Conservation (phyloP, 768 basidiomycete genomes). For the Boletellus ananas region DNA sequence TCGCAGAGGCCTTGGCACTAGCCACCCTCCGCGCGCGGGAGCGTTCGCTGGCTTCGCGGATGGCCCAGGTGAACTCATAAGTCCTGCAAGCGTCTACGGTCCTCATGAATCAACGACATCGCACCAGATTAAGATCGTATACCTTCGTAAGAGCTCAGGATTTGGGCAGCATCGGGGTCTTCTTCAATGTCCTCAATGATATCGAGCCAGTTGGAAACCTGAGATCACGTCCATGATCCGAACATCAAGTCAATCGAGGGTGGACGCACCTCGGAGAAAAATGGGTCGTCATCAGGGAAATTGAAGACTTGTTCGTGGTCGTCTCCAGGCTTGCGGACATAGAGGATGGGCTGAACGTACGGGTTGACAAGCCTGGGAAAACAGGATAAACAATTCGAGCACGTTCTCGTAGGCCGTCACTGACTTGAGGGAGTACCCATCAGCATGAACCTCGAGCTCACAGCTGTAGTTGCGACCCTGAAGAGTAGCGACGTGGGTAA, state of each 20-base stretch:
- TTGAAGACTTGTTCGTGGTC: slow-evolving; percentile 66
- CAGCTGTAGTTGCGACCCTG: slow-evolving; percentile 94
- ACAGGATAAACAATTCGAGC: slow-evolving; percentile 3
- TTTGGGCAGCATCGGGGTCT: slow-evolving; percentile 73
- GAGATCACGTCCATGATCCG: background rate
- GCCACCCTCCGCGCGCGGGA: slow-evolving; percentile 48
- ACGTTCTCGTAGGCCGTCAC: slow-evolving; percentile 18
- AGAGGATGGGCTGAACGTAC: slow-evolving; percentile 87
- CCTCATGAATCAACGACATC: background rate
- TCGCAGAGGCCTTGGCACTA: slow-evolving; percentile 30
- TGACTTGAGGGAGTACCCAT: slow-evolving; percentile 85
- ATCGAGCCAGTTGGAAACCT: slow-evolving; percentile 83
- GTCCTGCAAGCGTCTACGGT: slow-evolving; percentile 75
- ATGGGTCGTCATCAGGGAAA: slow-evolving; percentile 85
- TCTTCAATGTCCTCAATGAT: slow-evolving; percentile 87
- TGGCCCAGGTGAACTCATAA: slow-evolving; percentile 93
- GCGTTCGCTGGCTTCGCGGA: slow-evolving; percentile 73
- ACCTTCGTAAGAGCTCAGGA: slow-evolving; percentile 86
- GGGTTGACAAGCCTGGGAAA: slow-evolving; percentile 80
- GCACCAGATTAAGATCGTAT: background rate
- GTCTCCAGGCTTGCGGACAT: slow-evolving; percentile 80
- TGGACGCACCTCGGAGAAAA: slow-evolving; percentile 75
- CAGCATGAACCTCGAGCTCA: slow-evolving; percentile 90
- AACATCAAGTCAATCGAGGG: background rate
- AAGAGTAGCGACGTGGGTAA: slow-evolving; percentile 86